Base-by-base conservation (phyloP, 2,329 filamentous ascomycete species). In the Drechslerella dactyloides region DNA sequence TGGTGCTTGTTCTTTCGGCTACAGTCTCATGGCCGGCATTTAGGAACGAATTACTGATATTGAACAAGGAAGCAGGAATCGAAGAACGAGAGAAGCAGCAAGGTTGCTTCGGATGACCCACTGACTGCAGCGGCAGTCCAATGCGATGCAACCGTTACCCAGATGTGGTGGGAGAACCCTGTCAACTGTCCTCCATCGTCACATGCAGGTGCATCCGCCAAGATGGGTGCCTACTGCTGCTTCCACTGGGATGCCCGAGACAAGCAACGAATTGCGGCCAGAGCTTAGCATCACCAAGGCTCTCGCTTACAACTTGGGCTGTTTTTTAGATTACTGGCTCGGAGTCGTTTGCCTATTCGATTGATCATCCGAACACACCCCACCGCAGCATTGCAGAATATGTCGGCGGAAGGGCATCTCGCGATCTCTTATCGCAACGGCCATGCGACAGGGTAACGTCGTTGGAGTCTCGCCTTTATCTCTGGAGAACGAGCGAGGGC, bases 111-210 rank as follows among this genome's bases (percentile, higher is more conserved):
- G 59, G 66, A 48, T 58, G 65, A 59, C 54, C 66, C 66, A 51
- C 27, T 44, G 35, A 24, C n/a, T n/a, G n/a, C n/a, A n/a, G 35
- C 66, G 54, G 66, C 53, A 58, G 53, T 21, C 58, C 59, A 40
- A 70, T 70, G 66, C 63, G 30, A 70, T 70, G 66, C 63, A 63
- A 70, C 66, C 66, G 66, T 70, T 70, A 70, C 66, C 66, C 65
- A 70, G 59, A 59, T 53, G 27, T 48, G 54, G 48, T 24, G 33
- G 50, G 19, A 21, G 21, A 59, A 50, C 66, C 66, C 65, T 70
- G 65, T 58, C 27, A 8, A 33, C 27, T 4, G 27, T 33, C 59
- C 33, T 59, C 59, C 37, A 59, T 61, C 59, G 59, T 70, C 66
- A 70, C 58, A 63, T 70, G 66, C 59, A 51, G 59, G 55, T 27